phyloP scores from a whole-genome alignment of 2,329 filamentous ascomycete genomes.

The Drechslerella coelobrocha region DNA sequence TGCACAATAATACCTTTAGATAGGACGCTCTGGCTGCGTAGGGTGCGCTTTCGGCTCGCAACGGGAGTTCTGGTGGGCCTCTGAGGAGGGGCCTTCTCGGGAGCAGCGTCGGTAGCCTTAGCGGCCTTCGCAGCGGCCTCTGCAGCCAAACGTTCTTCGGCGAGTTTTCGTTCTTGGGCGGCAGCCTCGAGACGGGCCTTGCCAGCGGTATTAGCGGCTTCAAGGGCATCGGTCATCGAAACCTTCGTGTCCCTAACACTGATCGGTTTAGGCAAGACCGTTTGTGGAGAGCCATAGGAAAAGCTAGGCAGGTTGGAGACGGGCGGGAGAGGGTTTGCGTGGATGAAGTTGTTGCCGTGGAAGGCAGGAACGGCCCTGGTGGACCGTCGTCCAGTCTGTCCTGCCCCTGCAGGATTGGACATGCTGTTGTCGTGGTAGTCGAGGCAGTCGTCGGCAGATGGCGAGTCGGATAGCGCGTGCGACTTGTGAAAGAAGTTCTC shows the following conservation, averaged over 20 bases:
- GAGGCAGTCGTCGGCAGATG: background rate
- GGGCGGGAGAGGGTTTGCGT: constrained; percentile 38
- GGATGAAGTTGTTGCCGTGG: constrained; percentile 42
- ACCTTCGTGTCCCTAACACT: constrained; percentile 33
- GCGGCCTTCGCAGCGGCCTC: constrained; percentile 11
- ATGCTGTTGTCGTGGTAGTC: constrained; percentile 1
- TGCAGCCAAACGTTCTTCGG: constrained; percentile 33
- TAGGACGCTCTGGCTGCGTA: constrained; percentile 44
- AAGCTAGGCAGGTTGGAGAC: constrained; percentile 31
- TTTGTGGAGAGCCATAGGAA: constrained; percentile 42
- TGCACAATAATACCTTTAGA: constrained; percentile 24
- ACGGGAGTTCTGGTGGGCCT: constrained; percentile 15
- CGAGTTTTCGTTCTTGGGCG: constrained; percentile 34
- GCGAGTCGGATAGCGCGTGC: background rate
- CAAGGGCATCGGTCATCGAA: constrained; percentile 35
- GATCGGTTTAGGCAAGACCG: constrained; percentile 21
- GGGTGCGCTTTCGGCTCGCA: constrained; percentile 26
- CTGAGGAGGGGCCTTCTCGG: constrained; percentile 3
- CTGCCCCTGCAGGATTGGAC: constrained; percentile 10
- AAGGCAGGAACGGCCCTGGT: constrained; percentile 43
- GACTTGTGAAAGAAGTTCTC: background rate
- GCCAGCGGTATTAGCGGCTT: constrained; percentile 29
- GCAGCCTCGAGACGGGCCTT: constrained; percentile 47
- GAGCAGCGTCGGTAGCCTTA: background rate
- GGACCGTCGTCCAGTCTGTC: constrained; percentile 15